Evolutionary conservation across 768 basidiomycete genomes (phyloP).

Genomic region (Chalciporus chontae): DNA sequence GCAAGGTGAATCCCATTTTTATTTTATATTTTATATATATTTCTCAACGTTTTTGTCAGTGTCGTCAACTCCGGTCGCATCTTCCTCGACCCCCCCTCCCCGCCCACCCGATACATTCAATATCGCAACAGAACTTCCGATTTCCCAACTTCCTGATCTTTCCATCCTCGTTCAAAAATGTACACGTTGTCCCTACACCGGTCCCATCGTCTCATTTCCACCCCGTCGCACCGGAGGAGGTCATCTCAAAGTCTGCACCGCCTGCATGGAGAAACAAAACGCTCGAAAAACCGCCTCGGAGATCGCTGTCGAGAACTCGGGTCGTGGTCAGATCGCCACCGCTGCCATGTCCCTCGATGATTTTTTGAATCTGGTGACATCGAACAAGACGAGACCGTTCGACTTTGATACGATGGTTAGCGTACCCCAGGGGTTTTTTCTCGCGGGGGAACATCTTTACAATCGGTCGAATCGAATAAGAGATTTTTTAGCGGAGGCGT

Average conservation of each 20-base stretch:
- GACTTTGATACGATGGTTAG: constrained; percentile 36
- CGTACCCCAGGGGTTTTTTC: constrained; percentile 29
- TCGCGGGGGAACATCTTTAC: constrained; percentile 32
- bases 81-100: constrained; percentile 20
- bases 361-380: constrained; percentile 31
- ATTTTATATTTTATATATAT: no score
- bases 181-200: constrained; percentile 30
- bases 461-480: constrained; percentile 35
- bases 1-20: no score
- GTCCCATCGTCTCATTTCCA: constrained; percentile 26
- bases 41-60: constrained; percentile 4
- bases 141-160: constrained; percentile 2
- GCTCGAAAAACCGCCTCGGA: constrained; percentile 32
- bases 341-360: constrained; percentile 34
- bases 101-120: constrained; percentile 19
- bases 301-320: constrained; percentile 25
- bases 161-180: constrained; percentile 25
- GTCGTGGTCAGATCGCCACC: constrained; percentile 33
- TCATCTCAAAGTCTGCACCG: constrained; percentile 31
- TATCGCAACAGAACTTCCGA: constrained; percentile 16
- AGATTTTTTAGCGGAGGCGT: constrained; percentile 32
- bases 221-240: constrained; percentile 30
- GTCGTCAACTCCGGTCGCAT: constrained; percentile 6
- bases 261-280: constrained; percentile 34
- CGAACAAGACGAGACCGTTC: constrained; percentile 31